Conservation (phyloP, 73 alveolate species). For the Stentor roeselii region DNA sequence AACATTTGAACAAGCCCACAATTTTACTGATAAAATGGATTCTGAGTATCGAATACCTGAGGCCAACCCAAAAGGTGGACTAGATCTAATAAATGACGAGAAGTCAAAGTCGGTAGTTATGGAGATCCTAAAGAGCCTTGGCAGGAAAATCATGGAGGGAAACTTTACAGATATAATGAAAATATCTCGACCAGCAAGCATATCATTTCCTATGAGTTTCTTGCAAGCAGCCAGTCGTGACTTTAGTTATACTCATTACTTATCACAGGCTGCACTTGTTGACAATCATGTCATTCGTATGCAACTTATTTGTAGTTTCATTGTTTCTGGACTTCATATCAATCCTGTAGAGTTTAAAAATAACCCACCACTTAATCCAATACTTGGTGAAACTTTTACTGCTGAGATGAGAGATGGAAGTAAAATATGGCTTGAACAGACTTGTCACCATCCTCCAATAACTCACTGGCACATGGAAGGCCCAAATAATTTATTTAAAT, state of each 20-base stretch:
- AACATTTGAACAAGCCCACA: no score
- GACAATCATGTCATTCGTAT: neutral
- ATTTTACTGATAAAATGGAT: no score
- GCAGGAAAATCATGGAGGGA: constrained; percentile 64
- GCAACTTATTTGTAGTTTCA: neutral
- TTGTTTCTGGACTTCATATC: constrained; percentile 64
- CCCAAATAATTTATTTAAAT: constrained; percentile 36
- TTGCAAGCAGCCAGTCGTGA: constrained; percentile 33
- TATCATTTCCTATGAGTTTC: constrained; percentile 70
- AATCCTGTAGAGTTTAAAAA: constrained; percentile 58
- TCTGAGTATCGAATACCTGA: neutral
- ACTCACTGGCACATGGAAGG: constrained; percentile 61
- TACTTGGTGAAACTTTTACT: constrained; percentile 87
- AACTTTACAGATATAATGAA: constrained; percentile 44
- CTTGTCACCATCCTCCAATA: constrained; percentile 91
- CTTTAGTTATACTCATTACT: neutral
- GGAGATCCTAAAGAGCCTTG: constrained; percentile 58
- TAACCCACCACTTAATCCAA: constrained; percentile 81
- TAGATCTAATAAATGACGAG: constrained; percentile 25
- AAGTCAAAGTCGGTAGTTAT: constrained; percentile 53
- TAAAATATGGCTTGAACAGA: constrained; percentile 78
- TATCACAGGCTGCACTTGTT: neutral
- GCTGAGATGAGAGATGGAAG: constrained; percentile 87
- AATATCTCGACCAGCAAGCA: constrained; percentile 28
- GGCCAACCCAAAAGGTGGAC: neutral